phyloP scores from a whole-genome alignment of 495 filamentous ascomycete genomes.

The Penicillium robsamsonii region DNA sequence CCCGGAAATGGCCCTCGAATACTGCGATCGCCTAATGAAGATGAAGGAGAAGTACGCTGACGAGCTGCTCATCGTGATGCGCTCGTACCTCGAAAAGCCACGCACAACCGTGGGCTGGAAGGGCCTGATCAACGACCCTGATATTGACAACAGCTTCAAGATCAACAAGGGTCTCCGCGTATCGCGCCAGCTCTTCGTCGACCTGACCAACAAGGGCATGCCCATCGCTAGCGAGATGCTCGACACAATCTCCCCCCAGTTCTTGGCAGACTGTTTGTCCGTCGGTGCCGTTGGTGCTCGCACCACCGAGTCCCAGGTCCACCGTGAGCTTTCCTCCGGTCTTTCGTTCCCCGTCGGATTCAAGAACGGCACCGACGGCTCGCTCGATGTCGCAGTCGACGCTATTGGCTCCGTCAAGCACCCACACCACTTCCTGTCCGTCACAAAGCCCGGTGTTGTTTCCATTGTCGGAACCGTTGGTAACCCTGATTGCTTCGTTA shows the following conservation, averaged over 20 bases:
- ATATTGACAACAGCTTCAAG: slow-evolving; percentile 97
- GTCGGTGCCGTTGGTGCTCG: slow-evolving; percentile 92
- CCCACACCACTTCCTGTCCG: slow-evolving; percentile 96
- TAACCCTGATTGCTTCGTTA: slow-evolving; percentile 98
- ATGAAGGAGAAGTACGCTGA: slow-evolving; percentile 87
- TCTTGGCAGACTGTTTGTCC: slow-evolving; percentile 88
- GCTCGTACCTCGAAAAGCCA: slow-evolving; percentile 97
- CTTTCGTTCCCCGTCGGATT: slow-evolving; percentile 97
- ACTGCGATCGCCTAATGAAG: slow-evolving; percentile 78
- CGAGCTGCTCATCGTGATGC: slow-evolving; percentile 94
- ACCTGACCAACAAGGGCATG: slow-evolving; percentile 92
- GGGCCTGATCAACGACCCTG: slow-evolving; percentile 97
- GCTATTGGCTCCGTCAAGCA: slow-evolving; percentile 92
- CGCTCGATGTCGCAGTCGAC: slow-evolving; percentile 86
- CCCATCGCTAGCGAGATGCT: slow-evolving; percentile 98
- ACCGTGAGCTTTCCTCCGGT: slow-evolving; percentile 91
- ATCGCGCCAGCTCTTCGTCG: slow-evolving; percentile 89
- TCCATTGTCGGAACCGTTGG: slow-evolving; percentile 94
- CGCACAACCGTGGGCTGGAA: slow-evolving; percentile 99
- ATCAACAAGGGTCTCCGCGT: slow-evolving; percentile 95
- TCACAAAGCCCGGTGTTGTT: slow-evolving; percentile 95
- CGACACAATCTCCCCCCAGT: slow-evolving; percentile 98
- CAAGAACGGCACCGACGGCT: slow-evolving; percentile 98
- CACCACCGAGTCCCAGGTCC: slow-evolving; percentile 93
- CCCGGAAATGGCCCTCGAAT: slow-evolving; percentile 85